Percentiles rank a stretch among this genome's conserved stretches.
These are phyloP conservation scores for Sonneratia alba DNA, from an alignment of 345 rosid species.

Conservation along the genomic window DNA sequence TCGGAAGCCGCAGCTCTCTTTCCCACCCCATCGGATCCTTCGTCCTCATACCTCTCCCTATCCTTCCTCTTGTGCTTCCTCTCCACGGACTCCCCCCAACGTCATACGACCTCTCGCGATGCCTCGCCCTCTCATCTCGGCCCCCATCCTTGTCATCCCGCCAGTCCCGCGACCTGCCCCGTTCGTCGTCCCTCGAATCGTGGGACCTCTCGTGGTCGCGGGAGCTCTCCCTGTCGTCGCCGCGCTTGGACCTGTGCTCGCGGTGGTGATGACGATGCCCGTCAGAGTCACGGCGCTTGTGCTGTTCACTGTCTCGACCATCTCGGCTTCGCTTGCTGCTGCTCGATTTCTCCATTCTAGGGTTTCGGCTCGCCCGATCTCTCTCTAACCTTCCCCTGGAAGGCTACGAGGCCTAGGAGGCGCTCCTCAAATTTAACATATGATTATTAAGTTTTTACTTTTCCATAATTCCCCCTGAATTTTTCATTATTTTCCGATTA, in stretches of 20 bases:
- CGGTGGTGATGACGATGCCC: conserved; percentile 9
- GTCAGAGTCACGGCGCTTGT: conserved; percentile 42
- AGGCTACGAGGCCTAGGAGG: too few relatives aligned
- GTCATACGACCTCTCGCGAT: conserved; percentile 5
- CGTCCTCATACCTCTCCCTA: conserved; percentile 14
- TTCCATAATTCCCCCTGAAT: too few relatives aligned
- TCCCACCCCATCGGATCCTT: neutral
- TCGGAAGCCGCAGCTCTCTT: conserved; percentile 24
- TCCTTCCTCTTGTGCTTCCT: conserved; percentile 25
- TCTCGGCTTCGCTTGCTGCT: conserved; percentile 8
- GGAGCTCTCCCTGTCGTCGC: conserved; percentile 28
- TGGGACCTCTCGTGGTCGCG: conserved; percentile 24
- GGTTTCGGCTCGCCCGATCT: too few relatives aligned
- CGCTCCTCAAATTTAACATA: too few relatives aligned
- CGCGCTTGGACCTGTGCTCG: conserved; percentile 24
- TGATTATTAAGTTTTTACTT: too few relatives aligned
- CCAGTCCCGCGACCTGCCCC: conserved; percentile 23
- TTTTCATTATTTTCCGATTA: too few relatives aligned
- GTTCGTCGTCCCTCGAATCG: conserved; percentile 15
- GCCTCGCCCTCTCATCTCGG: conserved; percentile 1
- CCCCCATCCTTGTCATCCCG: conserved; percentile 27
- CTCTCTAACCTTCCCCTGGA: too few relatives aligned
- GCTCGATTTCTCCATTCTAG: neutral
- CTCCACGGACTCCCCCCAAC: conserved; percentile 16
- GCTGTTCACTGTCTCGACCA: conserved; percentile 24